Conservation (phyloP, 805 yeast genomes). For the Teunomyces barrocoloradensis region DNA sequence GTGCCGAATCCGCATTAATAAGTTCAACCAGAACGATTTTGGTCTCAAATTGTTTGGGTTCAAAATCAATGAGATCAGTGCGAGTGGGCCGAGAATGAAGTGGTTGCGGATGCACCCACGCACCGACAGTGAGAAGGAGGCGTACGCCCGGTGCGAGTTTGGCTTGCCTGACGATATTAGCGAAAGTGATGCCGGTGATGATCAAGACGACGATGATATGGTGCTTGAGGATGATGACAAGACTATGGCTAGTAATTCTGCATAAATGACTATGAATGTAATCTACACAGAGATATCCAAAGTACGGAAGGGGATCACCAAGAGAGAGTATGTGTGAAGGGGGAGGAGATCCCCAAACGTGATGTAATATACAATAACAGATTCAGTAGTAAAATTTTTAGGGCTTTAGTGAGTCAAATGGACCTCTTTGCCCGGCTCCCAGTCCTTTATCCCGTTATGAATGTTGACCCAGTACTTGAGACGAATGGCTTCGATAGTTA, state of each 20-base stretch:
- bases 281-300: not conserved
- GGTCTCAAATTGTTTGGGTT: constrained; percentile 87
- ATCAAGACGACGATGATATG: constrained; percentile 21
- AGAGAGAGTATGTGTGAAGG: no score
- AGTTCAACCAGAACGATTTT: constrained; percentile 50
- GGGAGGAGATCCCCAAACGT: no score
- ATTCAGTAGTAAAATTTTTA: no score
- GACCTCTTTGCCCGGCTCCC: constrained; percentile 72
- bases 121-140: constrained; percentile 57
- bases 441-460: constrained; percentile 66
- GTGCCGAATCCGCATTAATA: constrained; percentile 52
- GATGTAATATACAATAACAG: no score
- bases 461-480: constrained; percentile 85
- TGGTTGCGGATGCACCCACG: constrained; percentile 86
- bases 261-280: constrained; percentile 1
- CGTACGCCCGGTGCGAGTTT: constrained; percentile 64
- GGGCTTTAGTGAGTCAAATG: constrained; percentile 52
- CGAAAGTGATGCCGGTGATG: constrained; percentile 26
- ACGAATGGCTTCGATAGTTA: constrained; percentile 65
- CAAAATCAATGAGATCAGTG: constrained; percentile 67
- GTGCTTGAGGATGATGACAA: constrained; percentile 34
- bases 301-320: no score
- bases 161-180: constrained; percentile 40
- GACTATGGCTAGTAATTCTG: constrained; percentile 42
- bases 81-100: constrained; percentile 89